phyloP scores from a whole-genome alignment of 345 rosid genomes.

The Heritiera littoralis region DNA sequence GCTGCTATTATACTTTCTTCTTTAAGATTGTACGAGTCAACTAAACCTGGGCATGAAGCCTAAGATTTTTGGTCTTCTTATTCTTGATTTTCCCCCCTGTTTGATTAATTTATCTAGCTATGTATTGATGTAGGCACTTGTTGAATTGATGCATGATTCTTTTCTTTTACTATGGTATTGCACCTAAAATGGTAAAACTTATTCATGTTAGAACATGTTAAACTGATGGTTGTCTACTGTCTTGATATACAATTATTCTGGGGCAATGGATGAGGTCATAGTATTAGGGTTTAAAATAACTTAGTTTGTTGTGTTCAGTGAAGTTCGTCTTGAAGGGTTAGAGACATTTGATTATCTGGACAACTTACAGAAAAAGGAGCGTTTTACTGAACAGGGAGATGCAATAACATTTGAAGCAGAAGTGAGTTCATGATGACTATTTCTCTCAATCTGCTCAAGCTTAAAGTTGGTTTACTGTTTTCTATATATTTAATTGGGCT shows the following conservation, averaged over 20 bases:
- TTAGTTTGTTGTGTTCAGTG: slow-evolving; percentile 53
- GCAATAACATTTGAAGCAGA: slow-evolving; percentile 93
- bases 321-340: slow-evolving; percentile 94
- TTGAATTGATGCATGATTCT: background rate
- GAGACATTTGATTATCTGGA: slow-evolving; percentile 94
- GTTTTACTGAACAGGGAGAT: slow-evolving; percentile 92
- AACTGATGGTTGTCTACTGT: background rate
- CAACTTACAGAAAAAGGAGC: slow-evolving; percentile 78
- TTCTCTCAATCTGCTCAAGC: background rate
- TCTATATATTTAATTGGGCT: slow-evolving; percentile 12
- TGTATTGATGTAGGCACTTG: background rate
- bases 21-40: background rate
- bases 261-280: background rate
- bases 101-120: background rate
- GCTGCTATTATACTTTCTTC: background rate
- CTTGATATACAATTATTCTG: background rate
- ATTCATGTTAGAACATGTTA: slow-evolving; percentile 5
- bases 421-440: slow-evolving; percentile 43
- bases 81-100: background rate
- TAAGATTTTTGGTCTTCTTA: background rate
- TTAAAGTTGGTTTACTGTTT: slow-evolving; percentile 4
- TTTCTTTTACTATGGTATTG: background rate
- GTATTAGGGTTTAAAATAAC: slow-evolving; percentile 13
- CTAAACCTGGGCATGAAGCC: background rate
- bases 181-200: background rate